Conservation (phyloP, 805 yeast species). For the Barnettozyma siamensis region DNA sequence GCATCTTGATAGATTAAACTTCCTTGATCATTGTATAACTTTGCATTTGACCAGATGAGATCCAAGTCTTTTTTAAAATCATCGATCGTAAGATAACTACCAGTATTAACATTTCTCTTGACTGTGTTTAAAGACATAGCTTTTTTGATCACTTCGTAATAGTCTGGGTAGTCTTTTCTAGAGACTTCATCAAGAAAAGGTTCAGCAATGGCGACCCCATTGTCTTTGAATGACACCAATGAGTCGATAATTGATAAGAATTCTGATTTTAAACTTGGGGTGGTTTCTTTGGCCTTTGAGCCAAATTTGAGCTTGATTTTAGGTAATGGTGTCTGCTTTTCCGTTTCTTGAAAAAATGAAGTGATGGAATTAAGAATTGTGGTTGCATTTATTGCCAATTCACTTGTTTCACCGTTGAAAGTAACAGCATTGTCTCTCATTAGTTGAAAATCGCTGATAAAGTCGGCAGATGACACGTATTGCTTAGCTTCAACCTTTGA, state of each 20-base stretch:
- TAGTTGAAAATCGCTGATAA: conserved; percentile 56
- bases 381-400: conserved; percentile 62
- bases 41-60: conserved; percentile 74
- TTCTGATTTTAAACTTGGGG: conserved; percentile 1
- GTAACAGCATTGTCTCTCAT: conserved; percentile 67
- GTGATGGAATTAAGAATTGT: conserved; percentile 51
- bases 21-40: conserved; percentile 66
- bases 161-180: conserved; percentile 70
- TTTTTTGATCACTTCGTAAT: conserved; percentile 60
- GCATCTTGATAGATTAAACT: conserved; percentile 74
- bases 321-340: conserved; percentile 27
- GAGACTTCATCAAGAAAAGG: conserved; percentile 76
- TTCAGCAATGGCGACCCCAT: conserved; percentile 42
- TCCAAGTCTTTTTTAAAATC: conserved; percentile 54
- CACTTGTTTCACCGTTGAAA: conserved; percentile 62
- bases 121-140: conserved; percentile 73
- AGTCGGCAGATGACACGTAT: conserved; percentile 32
- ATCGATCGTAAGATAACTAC: conserved; percentile 48
- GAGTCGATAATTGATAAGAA: conserved; percentile 15
- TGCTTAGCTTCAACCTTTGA: conserved; percentile 35
- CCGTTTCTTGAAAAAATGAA: conserved; percentile 30
- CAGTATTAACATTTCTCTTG: conserved; percentile 42
- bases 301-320: conserved; percentile 14
- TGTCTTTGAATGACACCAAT: conserved; percentile 20
- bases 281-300: conserved; percentile 2